Base-by-base conservation (phyloP, 1,284 basidiomycete genomes). In the Vanrija humicola region DNA sequence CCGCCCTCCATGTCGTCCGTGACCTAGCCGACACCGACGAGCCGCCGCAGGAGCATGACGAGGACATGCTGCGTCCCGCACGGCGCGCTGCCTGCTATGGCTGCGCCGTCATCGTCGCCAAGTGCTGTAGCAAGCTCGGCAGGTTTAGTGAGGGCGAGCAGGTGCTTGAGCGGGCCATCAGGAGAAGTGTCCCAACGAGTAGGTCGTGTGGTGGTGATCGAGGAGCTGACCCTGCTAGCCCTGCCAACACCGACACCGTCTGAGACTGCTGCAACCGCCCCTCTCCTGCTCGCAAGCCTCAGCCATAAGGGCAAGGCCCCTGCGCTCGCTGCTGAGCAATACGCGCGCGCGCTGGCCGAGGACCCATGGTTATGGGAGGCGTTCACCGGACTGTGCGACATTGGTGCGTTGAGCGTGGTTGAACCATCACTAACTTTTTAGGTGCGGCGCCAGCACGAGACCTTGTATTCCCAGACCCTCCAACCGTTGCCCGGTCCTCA, bases 291-390 rank as follows among this genome's bases (percentile, higher is more conserved):
- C 23, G 74, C 70, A 3, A 44, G 39, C 3, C 54, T 73, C 18
- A 69, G 64, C 3, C 59, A 64, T 29, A 72, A 69, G 48, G 64
- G 63, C 52, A 74, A 73, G 85, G 43, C 84, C 84, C 64, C 84
- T 82, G 69, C 86, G 83, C 34, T 81, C 82, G 92, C 93, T 15
- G 79, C 82, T 26, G 73, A 78, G 50, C 86, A 85, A 68, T 94
- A 89, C 71, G 80, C 81, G 38, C 82, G 85, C 56, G 89, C 90
- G 14, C 79, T 96, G 53, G 73, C 77, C 15, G 74, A 87, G 46
- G 86, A 92, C 72, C 88, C 89, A 21, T 84, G 90, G 76, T 77
- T 93, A 46, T 96, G 92, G 92, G 93, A 97, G 73, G 93, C 93
- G 1, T 90, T 94, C 69, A 88, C 90, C 63, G 91, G 89, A 0